Percentiles rank a stretch among this genome's conserved stretches.
Evolutionary conservation across 345 rosid species (phyloP).

Genomic region (Eucalyptus sp.): DNA sequence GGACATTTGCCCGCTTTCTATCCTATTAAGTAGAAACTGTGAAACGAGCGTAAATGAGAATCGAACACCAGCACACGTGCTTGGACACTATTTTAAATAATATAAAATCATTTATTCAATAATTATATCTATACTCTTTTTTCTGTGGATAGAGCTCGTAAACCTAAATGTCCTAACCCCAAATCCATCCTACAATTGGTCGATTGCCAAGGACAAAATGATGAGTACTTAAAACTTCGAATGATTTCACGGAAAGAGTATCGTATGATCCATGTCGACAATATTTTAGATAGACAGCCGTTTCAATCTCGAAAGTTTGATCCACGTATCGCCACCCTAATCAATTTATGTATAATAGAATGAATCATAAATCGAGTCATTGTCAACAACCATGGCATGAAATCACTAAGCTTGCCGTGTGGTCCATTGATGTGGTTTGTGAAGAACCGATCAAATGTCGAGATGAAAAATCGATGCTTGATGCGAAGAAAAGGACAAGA

Average conservation of each 20-base stretch:
- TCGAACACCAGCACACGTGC: not conserved
- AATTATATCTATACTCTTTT: too few species aligned
- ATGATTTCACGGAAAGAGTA: not conserved
- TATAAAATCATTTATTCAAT: not conserved
- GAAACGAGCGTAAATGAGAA: not conserved
- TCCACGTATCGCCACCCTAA: accelerated
- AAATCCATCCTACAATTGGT: not conserved
- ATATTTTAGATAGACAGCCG: accelerated
- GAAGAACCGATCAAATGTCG: not conserved
- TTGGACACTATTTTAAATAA: not conserved
- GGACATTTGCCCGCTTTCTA: not conserved
- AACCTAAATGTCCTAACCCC: too few species aligned
- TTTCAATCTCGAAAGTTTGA: not conserved
- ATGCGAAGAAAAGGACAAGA: not conserved
- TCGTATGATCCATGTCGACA: too few species aligned
- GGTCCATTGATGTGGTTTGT: not conserved
- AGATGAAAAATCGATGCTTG: not conserved
- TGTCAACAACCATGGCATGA: not conserved
- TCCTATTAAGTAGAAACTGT: not conserved
- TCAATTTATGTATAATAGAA: too few species aligned
- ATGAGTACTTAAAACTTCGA: not conserved
- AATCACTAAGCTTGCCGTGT: not conserved
- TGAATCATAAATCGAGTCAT: not conserved
- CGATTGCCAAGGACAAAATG: not conserved
- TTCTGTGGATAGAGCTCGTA: too few species aligned